Evolutionary conservation across 2,329 filamentous ascomycete genomes (phyloP).

Genomic region (Aspergillus transmontanensis): DNA sequence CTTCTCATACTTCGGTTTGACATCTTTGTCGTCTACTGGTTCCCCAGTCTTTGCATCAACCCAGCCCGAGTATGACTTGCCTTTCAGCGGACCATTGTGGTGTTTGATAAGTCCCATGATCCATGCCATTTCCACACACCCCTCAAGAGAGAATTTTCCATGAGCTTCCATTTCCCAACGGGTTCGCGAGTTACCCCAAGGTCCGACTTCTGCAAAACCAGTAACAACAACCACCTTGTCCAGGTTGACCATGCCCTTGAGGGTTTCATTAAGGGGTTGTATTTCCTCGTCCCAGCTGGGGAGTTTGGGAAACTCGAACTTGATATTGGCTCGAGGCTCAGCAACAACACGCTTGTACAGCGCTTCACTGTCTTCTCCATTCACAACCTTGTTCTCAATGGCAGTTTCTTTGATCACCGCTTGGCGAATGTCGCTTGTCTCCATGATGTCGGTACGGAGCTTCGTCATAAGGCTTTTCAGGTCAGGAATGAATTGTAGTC

Average conservation of each 20-base stretch:
- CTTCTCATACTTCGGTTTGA: conserved; percentile 98
- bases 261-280: conserved; percentile 79
- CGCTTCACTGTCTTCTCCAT: conserved; percentile 87
- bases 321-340: conserved; percentile 94
- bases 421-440: conserved; percentile 89
- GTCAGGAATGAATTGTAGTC: conserved; percentile 94
- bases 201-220: conserved; percentile 79
- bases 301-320: conserved; percentile 89
- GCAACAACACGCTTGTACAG: conserved; percentile 94
- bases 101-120: conserved; percentile 99
- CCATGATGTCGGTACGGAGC: conserved; percentile 90
- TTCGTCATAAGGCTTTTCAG: conserved; percentile 92
- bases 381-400: conserved; percentile 95
- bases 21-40: conserved; percentile 95
- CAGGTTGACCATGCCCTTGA: conserved; percentile 98
- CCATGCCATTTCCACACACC: conserved; percentile 99
- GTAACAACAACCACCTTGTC: conserved; percentile 98
- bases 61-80: conserved; percentile 93
- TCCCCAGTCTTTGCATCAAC: conserved; percentile 93
- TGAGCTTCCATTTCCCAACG: conserved; percentile 99
- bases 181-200: conserved; percentile 97
- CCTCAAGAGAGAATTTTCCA: conserved; percentile 94
- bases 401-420: conserved; percentile 95
- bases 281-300: conserved; percentile 92
- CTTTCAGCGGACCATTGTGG: conserved; percentile 94